Evolutionary conservation across 1,139 yeast species (phyloP).

Genomic region (Taphrina confusa): DNA sequence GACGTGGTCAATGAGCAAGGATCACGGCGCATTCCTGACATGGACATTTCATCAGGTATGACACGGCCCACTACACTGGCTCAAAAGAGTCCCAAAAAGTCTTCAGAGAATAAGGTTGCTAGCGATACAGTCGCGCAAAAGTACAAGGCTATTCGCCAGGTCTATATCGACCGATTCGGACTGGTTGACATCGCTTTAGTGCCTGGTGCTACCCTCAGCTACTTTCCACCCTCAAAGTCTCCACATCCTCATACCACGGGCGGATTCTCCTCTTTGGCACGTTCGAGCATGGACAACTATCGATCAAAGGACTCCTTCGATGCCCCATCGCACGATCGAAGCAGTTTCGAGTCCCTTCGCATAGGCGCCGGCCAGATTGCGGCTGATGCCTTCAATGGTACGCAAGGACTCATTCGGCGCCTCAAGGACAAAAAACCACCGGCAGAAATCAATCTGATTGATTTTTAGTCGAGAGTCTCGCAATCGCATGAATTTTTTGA

Average conservation of each 20-base stretch:
- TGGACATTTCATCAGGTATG: background rate
- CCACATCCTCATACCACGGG: background rate
- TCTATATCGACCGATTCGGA: background rate
- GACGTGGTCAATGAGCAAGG: background rate
- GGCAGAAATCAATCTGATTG: constrained; percentile 10
- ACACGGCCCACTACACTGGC: background rate
- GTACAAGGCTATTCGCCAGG: constrained; percentile 4
- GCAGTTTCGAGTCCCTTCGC: constrained; percentile 7
- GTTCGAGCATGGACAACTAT: background rate
- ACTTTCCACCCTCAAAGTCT: constrained; percentile 14
- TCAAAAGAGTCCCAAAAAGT: background rate
- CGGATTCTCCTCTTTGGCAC: background rate
- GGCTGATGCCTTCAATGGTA: constrained; percentile 19
- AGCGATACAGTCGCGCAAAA: background rate
- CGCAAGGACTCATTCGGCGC: constrained; percentile 19
- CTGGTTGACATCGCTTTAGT: constrained; percentile 8
- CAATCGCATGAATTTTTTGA: background rate
- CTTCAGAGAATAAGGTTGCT: too few species aligned
- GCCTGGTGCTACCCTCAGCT: constrained; percentile 9
- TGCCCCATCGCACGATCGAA: background rate
- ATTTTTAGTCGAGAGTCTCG: background rate
- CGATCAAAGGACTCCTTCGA: background rate
- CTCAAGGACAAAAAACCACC: constrained; percentile 10
- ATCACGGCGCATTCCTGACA: too few species aligned
- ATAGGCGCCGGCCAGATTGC: constrained; percentile 17